Evolutionary conservation across 768 basidiomycete species (phyloP).

Genomic region (Mycena polygramma): DNA sequence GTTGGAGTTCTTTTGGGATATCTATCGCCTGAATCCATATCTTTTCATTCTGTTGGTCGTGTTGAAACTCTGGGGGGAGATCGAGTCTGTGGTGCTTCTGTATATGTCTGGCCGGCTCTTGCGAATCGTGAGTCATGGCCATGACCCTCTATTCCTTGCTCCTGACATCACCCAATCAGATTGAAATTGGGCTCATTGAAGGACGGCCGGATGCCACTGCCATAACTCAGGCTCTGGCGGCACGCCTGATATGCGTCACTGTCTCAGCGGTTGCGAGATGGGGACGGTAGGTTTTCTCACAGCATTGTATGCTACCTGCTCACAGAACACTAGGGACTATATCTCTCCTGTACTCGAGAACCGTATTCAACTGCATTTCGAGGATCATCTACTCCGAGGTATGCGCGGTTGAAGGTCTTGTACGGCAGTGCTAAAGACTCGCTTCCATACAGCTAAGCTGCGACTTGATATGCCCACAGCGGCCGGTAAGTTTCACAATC

Average conservation of each 20-base stretch:
- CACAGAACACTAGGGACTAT: neutral
- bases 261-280: neutral
- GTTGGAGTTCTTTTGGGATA: conserved; percentile 20
- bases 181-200: conserved; percentile 26
- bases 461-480: conserved; percentile 33
- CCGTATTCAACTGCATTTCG: conserved; percentile 16
- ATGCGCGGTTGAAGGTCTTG: neutral
- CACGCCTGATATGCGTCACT: conserved; percentile 10
- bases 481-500: neutral
- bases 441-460: conserved; percentile 12
- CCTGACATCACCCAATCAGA: neutral
- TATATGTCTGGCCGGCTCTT: conserved; percentile 10
- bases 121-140: conserved; percentile 3
- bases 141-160: neutral
- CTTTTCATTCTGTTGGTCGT: conserved; percentile 8
- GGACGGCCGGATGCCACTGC: conserved; percentile 21
- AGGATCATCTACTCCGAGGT: conserved; percentile 25
- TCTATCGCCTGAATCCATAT: conserved; percentile 16
- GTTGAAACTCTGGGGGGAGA: conserved; percentile 21
- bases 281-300: conserved; percentile 8
- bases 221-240: conserved; percentile 18
- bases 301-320: neutral
- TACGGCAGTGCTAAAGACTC: neutral
- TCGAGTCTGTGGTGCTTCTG: conserved; percentile 19
- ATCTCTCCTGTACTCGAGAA: conserved; percentile 13